Percentiles rank a stretch among this genome's conserved stretches.
phyloP scores from a whole-genome alignment of 495 filamentous ascomycete species.

The Niebla homalea region DNA sequence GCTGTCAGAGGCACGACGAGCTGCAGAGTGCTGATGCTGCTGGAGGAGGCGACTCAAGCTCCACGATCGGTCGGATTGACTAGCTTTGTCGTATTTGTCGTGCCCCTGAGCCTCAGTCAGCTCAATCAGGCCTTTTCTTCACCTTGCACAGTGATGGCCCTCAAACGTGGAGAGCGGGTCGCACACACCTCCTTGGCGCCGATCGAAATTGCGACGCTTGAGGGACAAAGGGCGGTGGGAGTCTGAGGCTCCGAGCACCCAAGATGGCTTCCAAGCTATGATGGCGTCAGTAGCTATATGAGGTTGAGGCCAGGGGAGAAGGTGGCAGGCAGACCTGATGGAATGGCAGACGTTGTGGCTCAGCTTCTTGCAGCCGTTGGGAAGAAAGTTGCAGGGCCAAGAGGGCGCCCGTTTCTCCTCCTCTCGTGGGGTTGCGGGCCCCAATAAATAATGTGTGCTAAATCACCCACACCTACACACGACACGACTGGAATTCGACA shows the following conservation, averaged over 20 bases:
- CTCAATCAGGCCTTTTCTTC: too few species aligned
- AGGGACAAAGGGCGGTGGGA: background rate
- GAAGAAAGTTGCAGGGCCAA: background rate
- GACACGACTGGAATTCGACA: too few species aligned
- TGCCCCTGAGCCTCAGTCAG: too few species aligned
- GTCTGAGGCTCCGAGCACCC: background rate
- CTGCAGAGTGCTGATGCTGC: too few species aligned
- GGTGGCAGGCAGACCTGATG: background rate
- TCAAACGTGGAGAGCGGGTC: background rate
- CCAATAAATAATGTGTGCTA: too few species aligned
- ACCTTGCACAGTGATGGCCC: background rate
- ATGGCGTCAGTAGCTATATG: background rate
- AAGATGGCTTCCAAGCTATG: background rate
- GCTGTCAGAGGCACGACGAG: too few species aligned
- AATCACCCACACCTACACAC: too few species aligned
- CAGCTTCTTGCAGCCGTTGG: background rate
- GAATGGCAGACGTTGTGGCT: background rate
- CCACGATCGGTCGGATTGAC: too few species aligned
- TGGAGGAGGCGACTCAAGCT: too few species aligned
- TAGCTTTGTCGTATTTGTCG: too few species aligned
- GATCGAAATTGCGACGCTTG: background rate
- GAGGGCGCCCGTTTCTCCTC: background rate
- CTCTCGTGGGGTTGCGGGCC: background rate
- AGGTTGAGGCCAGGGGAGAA: background rate
- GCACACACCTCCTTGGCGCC: slow-evolving; percentile 5